Evolutionary conservation across 371 early-diverging fungal genomes (phyloP), one percentile per base, ranked within the genome.

Genomic region (Amoeboaphelidium protococcarum): DNA sequence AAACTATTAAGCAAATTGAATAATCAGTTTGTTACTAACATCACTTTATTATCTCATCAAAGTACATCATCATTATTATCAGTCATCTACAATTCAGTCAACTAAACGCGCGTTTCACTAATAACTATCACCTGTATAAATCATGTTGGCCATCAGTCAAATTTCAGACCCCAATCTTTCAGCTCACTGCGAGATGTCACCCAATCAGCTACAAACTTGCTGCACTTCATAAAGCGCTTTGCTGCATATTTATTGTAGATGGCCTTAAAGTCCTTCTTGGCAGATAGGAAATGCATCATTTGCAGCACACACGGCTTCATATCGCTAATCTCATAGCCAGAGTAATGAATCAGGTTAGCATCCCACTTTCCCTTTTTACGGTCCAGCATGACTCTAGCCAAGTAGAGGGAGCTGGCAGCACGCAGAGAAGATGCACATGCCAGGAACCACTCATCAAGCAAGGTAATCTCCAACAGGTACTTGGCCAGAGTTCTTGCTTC

Each of bases 401-500:
- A 63, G 66, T 74, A 91, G 40, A 90, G 59, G 16, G 79, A 65
- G 1, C 91, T 74, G 0, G 82, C 84, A 2, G 96, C 87, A 24
- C 84, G 59, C 48, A 70, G 55, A 21, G 85, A 86, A 0, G 92
- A 84, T 13, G 73, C 60, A 23, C 62, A 73, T 25, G 50, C 51
- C 41, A 92, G 59, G 52, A 91, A 82, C 19, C 68, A 62, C 51
- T 88, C 73, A 59, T 94, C 88, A 21, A 96, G 57, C 13, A 85
- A 65, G 13, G 85, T 69, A 2, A 91, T 68, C 65, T 99, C 99
- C 76, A 97, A 75, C 47, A 98, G 70, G 59, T 91, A 95, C 60
- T 91, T 91, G 10, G 90, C 92, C 13, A 96, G 58, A 3, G 80
- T 83, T 44, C 97, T 74, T 19, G 80, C 78, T 56, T 78, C 78